phyloP scores from a whole-genome alignment of 2,329 filamentous ascomycete genomes.

The Stagonosporopsis tanaceti region DNA sequence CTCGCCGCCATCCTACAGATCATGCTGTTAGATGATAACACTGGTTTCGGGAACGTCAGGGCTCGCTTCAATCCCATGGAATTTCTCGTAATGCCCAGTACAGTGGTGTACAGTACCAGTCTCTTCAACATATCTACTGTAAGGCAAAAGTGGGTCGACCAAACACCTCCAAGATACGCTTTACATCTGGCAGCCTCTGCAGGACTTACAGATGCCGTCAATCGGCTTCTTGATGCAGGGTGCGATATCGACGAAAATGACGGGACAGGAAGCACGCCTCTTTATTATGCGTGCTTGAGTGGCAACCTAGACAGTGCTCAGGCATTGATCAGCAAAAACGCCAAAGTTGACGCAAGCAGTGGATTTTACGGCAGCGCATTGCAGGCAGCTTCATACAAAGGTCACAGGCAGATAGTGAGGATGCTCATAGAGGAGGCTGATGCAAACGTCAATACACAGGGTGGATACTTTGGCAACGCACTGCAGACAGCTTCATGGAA shows the following conservation, averaged over 20 bases:
- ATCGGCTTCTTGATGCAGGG: constrained; percentile 19
- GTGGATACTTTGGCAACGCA: not conserved
- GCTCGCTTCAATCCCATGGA: constrained; percentile 15
- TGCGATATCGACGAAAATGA: constrained; percentile 22
- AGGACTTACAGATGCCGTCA: constrained; percentile 16
- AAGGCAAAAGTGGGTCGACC: constrained; percentile 14
- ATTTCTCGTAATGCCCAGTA: constrained; percentile 23
- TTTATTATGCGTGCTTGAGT: constrained; percentile 7
- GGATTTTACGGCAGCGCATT: not conserved
- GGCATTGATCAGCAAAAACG: not conserved
- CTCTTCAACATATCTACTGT: constrained; percentile 24
- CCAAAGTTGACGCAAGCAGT: not conserved
- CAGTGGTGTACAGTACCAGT: constrained; percentile 24
- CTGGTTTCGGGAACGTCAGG: not conserved
- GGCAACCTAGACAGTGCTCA: not conserved
- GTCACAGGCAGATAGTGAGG: not conserved
- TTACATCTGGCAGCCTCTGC: constrained; percentile 26
- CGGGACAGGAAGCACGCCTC: constrained; percentile 1
- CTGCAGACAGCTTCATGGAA: not conserved
- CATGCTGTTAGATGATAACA: not conserved
- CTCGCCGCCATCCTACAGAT: constrained; percentile 29
- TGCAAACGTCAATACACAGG: not conserved
- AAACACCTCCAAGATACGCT: constrained; percentile 24
- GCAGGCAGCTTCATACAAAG: not conserved
- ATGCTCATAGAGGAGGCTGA: not conserved